A percentile compares a stretch with the other conserved stretches of the same genome.
phyloP scores from a whole-genome alignment of 1,284 basidiomycete species.

The Vanrija humicola region DNA sequence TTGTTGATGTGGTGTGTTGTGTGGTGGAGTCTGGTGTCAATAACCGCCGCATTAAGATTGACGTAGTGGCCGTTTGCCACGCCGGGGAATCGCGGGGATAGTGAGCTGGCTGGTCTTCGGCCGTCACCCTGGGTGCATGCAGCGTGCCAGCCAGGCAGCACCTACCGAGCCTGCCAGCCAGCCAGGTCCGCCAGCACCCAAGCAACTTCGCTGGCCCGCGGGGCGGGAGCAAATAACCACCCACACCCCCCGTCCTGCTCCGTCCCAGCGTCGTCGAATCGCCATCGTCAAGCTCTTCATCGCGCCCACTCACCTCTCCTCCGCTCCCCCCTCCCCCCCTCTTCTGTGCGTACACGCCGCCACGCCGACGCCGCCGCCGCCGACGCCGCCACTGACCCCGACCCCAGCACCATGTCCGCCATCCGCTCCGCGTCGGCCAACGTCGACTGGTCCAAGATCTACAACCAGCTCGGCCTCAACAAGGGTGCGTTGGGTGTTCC shows the following conservation, averaged over 20 bases:
- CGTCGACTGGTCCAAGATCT: constrained; percentile 82
- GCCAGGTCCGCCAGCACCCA: too few species aligned
- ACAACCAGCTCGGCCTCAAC: constrained; percentile 82
- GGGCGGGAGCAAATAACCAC: too few species aligned
- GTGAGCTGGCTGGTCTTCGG: neutral
- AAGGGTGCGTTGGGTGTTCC: constrained; percentile 61
- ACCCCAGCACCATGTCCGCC: constrained; percentile 15
- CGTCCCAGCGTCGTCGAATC: too few species aligned
- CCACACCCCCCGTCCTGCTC: too few species aligned
- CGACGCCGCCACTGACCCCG: constrained; percentile 5
- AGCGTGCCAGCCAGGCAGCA: too few species aligned
- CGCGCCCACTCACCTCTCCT: constrained; percentile 6
- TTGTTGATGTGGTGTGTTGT: constrained; percentile 8
- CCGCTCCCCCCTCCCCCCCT: neutral
- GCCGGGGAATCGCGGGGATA: neutral
- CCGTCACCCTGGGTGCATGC: too few species aligned
- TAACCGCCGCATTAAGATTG: neutral
- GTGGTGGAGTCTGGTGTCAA: neutral
- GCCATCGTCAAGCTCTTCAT: too few species aligned
- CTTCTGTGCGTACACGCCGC: constrained; percentile 4
- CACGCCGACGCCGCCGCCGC: neutral
- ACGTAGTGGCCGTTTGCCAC: neutral
- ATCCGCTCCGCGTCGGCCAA: constrained; percentile 17
- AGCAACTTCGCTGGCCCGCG: too few species aligned
- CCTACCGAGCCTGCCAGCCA: too few species aligned